These are phyloP conservation scores for Ajuga reptans DNA, from an alignment of 305 asterid species.

Conservation along the genomic window DNA sequence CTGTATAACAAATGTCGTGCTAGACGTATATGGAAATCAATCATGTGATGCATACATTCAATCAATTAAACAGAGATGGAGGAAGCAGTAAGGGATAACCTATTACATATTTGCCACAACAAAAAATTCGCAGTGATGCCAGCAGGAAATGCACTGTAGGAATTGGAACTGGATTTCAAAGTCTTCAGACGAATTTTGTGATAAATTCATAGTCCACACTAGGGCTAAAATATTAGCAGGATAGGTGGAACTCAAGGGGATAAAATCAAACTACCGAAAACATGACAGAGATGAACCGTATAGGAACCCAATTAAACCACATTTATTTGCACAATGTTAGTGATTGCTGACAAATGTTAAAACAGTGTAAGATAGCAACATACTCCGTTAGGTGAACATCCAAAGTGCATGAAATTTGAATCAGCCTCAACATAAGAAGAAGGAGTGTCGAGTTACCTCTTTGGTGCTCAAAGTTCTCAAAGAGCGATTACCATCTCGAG, in stretches of 20 bases:
- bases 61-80: not conserved
- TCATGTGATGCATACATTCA: not conserved
- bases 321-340: too few species aligned
- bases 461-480: constrained; percentile 88
- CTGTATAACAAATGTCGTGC: not conserved
- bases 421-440: not conserved
- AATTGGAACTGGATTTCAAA: too few species aligned
- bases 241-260: too few species aligned
- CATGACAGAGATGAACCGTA: too few species aligned
- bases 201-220: too few species aligned
- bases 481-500: constrained; percentile 56
- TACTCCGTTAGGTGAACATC: constrained; percentile 7
- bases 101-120: not conserved
- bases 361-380: not conserved
- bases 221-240: too few species aligned
- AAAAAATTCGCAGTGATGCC: too few species aligned
- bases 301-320: too few species aligned
- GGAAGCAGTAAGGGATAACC: not conserved
- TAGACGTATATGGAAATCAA: not conserved
- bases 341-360: too few species aligned
- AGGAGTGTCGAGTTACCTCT: constrained; percentile 49
- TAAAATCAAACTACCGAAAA: too few species aligned
- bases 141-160: too few species aligned
- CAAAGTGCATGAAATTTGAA: not conserved
- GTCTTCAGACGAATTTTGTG: too few species aligned